A percentile compares a stretch with the other conserved stretches of the same genome.
Conservation (phyloP, 1,284 basidiomycete species). For the Sporisorium exsertum region DNA sequence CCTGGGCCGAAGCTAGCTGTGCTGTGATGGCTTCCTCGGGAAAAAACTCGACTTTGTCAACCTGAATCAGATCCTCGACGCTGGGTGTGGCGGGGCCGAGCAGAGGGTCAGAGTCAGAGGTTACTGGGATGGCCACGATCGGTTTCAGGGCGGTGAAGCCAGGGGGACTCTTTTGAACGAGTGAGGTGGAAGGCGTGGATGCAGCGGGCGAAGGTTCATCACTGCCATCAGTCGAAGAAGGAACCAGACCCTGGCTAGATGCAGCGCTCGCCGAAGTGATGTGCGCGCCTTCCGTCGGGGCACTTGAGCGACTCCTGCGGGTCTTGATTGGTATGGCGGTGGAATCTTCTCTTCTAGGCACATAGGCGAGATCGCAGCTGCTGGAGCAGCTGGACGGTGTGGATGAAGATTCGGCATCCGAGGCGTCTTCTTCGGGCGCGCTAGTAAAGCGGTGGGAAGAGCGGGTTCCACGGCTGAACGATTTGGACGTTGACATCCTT, state of each 20-base stretch:
- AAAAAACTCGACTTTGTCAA: constrained; percentile 45
- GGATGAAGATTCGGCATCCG: constrained; percentile 29
- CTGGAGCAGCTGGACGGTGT: constrained; percentile 36
- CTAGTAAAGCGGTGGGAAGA: background rate
- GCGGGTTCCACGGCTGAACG: constrained; percentile 1
- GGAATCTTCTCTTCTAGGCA: constrained; percentile 2
- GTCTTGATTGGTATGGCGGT: constrained; percentile 33
- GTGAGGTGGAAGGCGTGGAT: constrained; percentile 40
- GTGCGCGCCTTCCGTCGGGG: background rate
- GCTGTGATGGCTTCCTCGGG: constrained; percentile 38
- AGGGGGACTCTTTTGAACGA: constrained; percentile 38
- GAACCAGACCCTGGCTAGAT: constrained; percentile 28
- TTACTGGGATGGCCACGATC: constrained; percentile 29
- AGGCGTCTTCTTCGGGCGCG: constrained; percentile 20
- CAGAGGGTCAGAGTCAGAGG: constrained; percentile 35
- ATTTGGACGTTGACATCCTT: background rate
- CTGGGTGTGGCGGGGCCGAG: constrained; percentile 31
- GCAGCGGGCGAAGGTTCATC: constrained; percentile 31
- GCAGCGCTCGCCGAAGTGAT: constrained; percentile 14
- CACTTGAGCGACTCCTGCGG: constrained; percentile 10
- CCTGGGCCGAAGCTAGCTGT: constrained; percentile 7
- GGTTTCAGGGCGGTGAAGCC: constrained; percentile 32
- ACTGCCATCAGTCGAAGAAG: constrained; percentile 41
- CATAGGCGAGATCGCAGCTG: constrained; percentile 35
- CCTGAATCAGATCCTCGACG: constrained; percentile 46